A percentile compares a stretch with the other conserved stretches of the same genome.
Evolutionary conservation across 2,329 filamentous ascomycete genomes (phyloP).

Genomic region (Pochonia chlamydosporia): DNA sequence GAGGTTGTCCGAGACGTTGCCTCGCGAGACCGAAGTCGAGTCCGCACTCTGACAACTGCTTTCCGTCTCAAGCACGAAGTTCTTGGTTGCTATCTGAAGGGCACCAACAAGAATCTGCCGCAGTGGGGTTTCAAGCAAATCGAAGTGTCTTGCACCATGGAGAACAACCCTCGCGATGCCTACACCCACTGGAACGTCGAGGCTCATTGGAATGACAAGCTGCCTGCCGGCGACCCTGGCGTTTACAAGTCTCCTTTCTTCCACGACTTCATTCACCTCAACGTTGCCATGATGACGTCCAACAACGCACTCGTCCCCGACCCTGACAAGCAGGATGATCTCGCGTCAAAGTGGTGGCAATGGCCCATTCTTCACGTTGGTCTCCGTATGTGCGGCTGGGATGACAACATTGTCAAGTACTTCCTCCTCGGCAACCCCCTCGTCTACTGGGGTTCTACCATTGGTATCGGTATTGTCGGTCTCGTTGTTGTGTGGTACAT

Average conservation of each 20-base stretch:
- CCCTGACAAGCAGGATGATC: constrained; percentile 96
- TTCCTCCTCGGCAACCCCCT: constrained; percentile 96
- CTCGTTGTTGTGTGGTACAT: constrained; percentile 77
- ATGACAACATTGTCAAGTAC: constrained; percentile 92
- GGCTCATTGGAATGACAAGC: constrained; percentile 86
- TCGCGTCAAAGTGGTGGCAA: constrained; percentile 96
- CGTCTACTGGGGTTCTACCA: constrained; percentile 92
- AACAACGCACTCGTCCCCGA: constrained; percentile 98
- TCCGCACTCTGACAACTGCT: constrained; percentile 87
- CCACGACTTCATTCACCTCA: constrained; percentile 95
- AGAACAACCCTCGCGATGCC: constrained; percentile 84
- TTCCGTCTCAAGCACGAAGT: constrained; percentile 81
- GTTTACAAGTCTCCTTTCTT: constrained; percentile 96
- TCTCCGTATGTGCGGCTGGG: constrained; percentile 98
- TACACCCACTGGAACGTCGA: constrained; percentile 99
- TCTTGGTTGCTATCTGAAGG: constrained; percentile 88
- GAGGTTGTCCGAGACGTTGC: constrained; percentile 89
- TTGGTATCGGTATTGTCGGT: constrained; percentile 66
- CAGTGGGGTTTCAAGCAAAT: constrained; percentile 99
- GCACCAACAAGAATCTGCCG: constrained; percentile 91
- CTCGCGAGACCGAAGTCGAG: constrained; percentile 74
- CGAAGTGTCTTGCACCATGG: constrained; percentile 90
- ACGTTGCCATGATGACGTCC: constrained; percentile 99
- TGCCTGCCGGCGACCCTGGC: constrained; percentile 81
- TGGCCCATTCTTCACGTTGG: constrained; percentile 96